Evolutionary conservation across 225 moss, liverwort and hornwort genomes (phyloP).

Genomic region (Pseudoscleropodium purum): DNA sequence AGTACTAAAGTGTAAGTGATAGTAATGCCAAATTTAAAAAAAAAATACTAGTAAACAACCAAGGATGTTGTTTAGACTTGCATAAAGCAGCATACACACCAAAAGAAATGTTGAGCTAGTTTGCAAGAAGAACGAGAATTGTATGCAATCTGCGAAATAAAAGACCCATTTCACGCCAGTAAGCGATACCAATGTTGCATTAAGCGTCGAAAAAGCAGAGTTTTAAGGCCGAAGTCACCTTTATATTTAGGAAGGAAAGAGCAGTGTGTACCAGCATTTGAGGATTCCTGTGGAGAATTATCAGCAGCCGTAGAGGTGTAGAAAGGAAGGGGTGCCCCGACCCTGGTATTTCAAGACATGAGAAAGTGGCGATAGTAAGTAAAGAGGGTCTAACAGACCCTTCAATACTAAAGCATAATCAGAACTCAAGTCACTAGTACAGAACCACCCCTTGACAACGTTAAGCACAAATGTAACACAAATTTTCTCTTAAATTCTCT

Average conservation of each 20-base stretch:
- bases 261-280: conserved; percentile 5
- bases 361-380: neutral
- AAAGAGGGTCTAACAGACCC: neutral
- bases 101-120: neutral
- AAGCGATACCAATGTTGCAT: neutral
- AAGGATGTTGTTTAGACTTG: neutral
- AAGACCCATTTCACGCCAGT: neutral
- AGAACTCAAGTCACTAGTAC: neutral
- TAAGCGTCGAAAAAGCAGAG: neutral
- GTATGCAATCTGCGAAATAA: neutral
- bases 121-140: neutral
- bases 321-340: conserved; percentile 13
- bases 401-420: neutral
- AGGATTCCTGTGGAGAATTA: neutral
- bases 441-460: neutral
- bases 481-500: neutral
- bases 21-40: neutral
- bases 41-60: neutral
- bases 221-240: neutral
- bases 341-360: neutral
- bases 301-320: conserved; percentile 1
- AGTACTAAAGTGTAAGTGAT: neutral
- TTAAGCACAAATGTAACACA: neutral
- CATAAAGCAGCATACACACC: neutral
- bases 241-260: neutral